Percentiles rank a stretch among this genome's conserved stretches.
These are phyloP conservation scores for Saccharum spontaneum DNA, from an alignment of 176 grass and related monocot genomes.

Conservation along the genomic window DNA sequence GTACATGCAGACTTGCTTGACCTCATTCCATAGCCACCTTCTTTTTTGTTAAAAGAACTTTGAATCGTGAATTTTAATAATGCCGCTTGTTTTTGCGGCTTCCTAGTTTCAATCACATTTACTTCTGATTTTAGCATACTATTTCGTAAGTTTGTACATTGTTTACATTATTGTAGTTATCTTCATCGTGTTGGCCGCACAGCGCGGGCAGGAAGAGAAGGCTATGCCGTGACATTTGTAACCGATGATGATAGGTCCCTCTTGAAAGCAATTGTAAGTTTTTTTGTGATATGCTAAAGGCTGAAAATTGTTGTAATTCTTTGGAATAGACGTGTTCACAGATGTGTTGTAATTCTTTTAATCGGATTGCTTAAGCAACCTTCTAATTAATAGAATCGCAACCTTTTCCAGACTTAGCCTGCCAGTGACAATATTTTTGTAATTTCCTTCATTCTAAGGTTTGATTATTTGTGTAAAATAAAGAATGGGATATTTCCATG, in stretches of 20 bases:
- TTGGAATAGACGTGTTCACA: neutral
- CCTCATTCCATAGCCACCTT: neutral
- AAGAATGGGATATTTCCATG: neutral
- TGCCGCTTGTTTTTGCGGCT: neutral
- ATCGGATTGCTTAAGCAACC: neutral
- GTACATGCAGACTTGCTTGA: conserved; percentile 12
- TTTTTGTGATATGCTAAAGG: neutral
- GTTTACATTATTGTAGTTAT: conserved; percentile 57
- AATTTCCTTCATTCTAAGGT: neutral
- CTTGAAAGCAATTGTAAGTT: conserved; percentile 86
- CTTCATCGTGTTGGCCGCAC: conserved; percentile 94
- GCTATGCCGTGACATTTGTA: conserved; percentile 94
- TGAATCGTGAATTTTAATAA: neutral
- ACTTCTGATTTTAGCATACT: neutral
- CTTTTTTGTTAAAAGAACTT: neutral
- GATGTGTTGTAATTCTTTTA: neutral
- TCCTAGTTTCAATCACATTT: neutral
- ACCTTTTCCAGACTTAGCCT: neutral
- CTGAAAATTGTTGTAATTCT: neutral
- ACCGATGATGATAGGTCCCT: conserved; percentile 98
- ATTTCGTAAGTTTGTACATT: neutral
- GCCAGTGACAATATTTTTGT: neutral
- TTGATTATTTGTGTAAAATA: conserved; percentile 8
- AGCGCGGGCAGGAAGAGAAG: conserved; percentile 86
- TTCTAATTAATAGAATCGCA: neutral